These are phyloP conservation scores for Aspergillus texensis DNA, from an alignment of 2,329 filamentous ascomycete genomes.

Conservation along the genomic window DNA sequence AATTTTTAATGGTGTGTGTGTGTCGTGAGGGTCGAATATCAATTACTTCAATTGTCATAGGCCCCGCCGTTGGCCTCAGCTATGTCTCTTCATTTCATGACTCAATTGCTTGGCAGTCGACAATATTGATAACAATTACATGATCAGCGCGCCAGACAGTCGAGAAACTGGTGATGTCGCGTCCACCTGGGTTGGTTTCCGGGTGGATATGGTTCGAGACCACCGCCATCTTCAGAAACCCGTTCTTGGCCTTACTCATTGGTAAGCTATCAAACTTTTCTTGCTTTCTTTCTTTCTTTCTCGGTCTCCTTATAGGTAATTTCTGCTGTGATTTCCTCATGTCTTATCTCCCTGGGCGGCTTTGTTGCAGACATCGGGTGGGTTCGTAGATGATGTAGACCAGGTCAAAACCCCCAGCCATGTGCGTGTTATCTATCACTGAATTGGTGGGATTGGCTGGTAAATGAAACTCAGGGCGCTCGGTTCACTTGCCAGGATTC, in stretches of 20 bases:
- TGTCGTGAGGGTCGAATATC: neutral
- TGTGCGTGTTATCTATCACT: constrained; percentile 4
- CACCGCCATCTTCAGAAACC: neutral
- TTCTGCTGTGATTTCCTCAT: neutral
- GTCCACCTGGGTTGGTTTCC: neutral
- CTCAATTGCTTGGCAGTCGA: neutral
- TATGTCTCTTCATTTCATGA: neutral
- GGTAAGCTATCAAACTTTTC: neutral
- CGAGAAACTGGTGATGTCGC: constrained; percentile 3
- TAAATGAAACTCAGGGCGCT: neutral
- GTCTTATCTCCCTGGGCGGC: neutral
- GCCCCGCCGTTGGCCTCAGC: neutral
- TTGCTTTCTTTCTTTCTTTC: neutral
- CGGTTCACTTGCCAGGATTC: neutral
- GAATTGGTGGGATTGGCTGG: constrained; percentile 4
- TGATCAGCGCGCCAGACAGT: neutral
- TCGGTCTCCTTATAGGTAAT: neutral
- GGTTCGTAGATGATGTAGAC: neutral
- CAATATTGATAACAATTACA: neutral
- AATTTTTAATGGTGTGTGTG: constrained; percentile 5
- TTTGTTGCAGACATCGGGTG: neutral
- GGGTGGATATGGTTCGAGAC: neutral
- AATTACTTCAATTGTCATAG: constrained; percentile 2
- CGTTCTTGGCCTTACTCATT: neutral
- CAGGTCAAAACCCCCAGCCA: neutral